Evolutionary conservation across 1,139 yeast genomes (phyloP), one percentile per base, ranked within the genome.

Genomic region (Hyphopichia khmerensis): DNA sequence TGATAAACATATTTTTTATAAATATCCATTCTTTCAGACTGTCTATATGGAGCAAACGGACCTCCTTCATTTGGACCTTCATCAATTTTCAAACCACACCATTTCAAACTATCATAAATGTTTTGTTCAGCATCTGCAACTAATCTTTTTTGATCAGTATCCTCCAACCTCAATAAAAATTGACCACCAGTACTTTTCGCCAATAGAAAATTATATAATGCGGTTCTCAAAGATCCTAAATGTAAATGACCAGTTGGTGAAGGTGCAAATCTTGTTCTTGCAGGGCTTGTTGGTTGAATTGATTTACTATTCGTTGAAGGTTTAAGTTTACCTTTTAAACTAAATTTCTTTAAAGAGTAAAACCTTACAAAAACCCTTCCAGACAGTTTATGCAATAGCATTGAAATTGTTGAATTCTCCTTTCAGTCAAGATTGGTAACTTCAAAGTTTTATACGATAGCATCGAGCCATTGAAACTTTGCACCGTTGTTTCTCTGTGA

Each of bases 191-290:
- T 88, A 44, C 79, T 77, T 51, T 73, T 80, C 0, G 99, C 98
- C 21, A 88, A 67, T 26, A 93, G 63, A 56, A 84, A 93, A 60
- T 93, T 95, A 65, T 89, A 95, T 24, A 93, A 63, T 0, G 99
- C 98, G 0, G 99, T 93, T 57, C 99, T 69, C 39, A 95, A 62
- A 0, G 98, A 90, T 0, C 99, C 99, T 44, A 95, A 62, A 60
- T 93, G 99, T 32, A 95, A 72, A 48, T 79, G 79, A 0, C 99
- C 99, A 0, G 99, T 93, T 1, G 99, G 99, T 2, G 98, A 91
- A 1, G 99, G 99, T 0, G 99, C 99, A 65, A 93, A 93, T 51
- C 99, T 69, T 1, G 98, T 89, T 48, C 96, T 65, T 0, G 84
- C 96, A 0, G 96, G 95, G 0, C 55, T 39, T 1, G 48, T 48